Evolutionary conservation across 208 protist genomes (phyloP).

Genomic region (Borovskyia barvae): DNA sequence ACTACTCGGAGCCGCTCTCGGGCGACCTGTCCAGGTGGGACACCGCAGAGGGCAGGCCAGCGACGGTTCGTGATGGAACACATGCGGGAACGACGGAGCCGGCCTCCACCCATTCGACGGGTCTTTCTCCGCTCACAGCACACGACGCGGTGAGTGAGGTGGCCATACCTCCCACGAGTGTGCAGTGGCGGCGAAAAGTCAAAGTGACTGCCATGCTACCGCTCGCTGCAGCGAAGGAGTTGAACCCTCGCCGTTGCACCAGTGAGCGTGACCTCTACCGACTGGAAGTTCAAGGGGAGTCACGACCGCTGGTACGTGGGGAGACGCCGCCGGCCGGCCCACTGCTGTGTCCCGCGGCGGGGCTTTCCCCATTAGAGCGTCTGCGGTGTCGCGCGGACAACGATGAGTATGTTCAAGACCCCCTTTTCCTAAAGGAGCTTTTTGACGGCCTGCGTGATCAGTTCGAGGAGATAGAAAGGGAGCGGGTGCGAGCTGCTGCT

Average conservation of each 20-base stretch:
- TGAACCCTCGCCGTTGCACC: conserved; percentile 18
- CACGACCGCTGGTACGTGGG: conserved; percentile 31
- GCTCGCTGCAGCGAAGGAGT: conserved; percentile 22
- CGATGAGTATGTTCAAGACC: conserved; percentile 52
- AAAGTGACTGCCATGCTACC: conserved; percentile 40
- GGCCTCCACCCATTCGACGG: too few species aligned
- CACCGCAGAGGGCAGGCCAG: too few species aligned
- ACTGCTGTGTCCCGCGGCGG: conserved; percentile 43
- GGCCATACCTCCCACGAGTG: not conserved
- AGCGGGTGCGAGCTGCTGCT: conserved; percentile 3
- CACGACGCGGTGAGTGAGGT: not conserved
- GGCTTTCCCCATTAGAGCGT: conserved; percentile 9
- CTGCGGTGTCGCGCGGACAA: conserved; percentile 18
- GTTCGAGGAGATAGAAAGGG: conserved; percentile 31
- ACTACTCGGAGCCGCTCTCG: conserved; percentile 45
- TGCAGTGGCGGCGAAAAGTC: conserved; percentile 47
- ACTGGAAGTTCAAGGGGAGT: conserved; percentile 48
- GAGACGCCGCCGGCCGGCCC: conserved; percentile 45
- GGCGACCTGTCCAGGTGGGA: conserved; percentile 5
- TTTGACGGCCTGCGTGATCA: conserved; percentile 55
- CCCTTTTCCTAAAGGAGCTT: conserved; percentile 55
- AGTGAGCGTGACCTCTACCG: conserved; percentile 56
- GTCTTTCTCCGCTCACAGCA: too few species aligned
- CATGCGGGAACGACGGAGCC: too few species aligned
- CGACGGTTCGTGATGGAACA: too few species aligned